Evolutionary conservation across 2,329 filamentous ascomycete species (phyloP).

Genomic region (Rhynchosporium secalis): DNA sequence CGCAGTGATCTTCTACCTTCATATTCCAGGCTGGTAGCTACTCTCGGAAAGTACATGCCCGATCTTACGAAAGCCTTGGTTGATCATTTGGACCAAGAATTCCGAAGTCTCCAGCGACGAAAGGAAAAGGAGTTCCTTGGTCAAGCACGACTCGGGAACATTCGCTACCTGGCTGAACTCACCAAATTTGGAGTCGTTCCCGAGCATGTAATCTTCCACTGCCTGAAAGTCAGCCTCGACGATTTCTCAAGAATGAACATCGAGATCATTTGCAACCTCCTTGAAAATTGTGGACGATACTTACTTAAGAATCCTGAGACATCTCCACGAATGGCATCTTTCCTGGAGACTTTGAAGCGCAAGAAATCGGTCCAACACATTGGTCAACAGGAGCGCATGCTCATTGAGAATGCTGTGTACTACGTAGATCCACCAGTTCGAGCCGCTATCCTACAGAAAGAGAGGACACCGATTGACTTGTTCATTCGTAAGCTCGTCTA

Average conservation of each 20-base stretch:
- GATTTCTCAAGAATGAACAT: conserved; percentile 99
- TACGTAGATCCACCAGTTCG: conserved; percentile 95
- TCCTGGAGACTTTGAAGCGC: conserved; percentile 89
- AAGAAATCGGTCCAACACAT: conserved; percentile 97
- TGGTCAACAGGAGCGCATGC: conserved; percentile 93
- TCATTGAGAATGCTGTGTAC: conserved; percentile 97
- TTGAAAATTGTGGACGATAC: conserved; percentile 96
- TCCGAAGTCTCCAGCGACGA: conserved; percentile 90
- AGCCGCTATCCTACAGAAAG: conserved; percentile 93
- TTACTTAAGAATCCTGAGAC: conserved; percentile 91
- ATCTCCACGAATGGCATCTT: conserved; percentile 87
- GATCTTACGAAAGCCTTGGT: conserved; percentile 93
- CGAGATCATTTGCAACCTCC: conserved; percentile 92
- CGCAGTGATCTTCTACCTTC: conserved; percentile 86
- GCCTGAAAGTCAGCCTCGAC: conserved; percentile 93
- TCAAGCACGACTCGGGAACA: conserved; percentile 89
- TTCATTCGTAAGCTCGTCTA: conserved; percentile 94
- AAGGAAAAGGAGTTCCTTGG: conserved; percentile 98
- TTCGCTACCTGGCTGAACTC: conserved; percentile 94
- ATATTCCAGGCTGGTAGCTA: conserved; percentile 91
- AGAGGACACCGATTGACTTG: conserved; percentile 87
- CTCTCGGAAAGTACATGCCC: conserved; percentile 87
- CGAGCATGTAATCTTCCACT: conserved; percentile 98
- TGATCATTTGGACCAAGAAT: conserved; percentile 91
- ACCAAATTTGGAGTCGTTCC: conserved; percentile 98